phyloP scores from a whole-genome alignment of 2,329 filamentous ascomycete species.

The Microdochium bolleyi region DNA sequence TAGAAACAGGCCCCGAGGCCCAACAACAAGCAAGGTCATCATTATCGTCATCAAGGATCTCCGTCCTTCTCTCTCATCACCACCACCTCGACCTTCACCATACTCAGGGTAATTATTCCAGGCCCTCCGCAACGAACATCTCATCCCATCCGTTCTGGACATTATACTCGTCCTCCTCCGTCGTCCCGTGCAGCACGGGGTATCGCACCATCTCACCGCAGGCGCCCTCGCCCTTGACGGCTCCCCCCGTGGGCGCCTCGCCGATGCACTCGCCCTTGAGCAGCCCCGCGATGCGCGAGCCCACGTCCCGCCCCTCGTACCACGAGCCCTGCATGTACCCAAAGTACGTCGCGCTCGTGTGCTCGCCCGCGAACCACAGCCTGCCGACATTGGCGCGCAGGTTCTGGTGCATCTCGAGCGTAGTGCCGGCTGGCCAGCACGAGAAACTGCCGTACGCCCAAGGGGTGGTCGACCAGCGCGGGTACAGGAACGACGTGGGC shows the following conservation, averaged over 20 bases:
- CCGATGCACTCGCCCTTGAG: constrained; percentile 15
- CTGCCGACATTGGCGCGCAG: constrained; percentile 54
- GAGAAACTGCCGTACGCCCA: constrained; percentile 55
- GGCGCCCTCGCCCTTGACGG: constrained; percentile 11
- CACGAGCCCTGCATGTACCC: constrained; percentile 58
- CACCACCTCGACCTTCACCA: too few species aligned
- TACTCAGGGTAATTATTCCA: too few species aligned
- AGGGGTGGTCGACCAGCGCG: constrained; percentile 35
- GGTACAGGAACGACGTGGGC: constrained; percentile 52
- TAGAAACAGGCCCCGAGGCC: too few species aligned
- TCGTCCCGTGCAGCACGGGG: constrained; percentile 24
- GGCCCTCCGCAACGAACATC: constrained; percentile 7
- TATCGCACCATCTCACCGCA: constrained; percentile 19
- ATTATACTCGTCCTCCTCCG: constrained; percentile 21
- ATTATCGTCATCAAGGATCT: too few species aligned
- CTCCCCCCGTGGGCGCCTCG: constrained; percentile 6
- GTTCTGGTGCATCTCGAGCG: constrained; percentile 59
- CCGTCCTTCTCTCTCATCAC: not conserved
- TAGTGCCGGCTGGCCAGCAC: constrained; percentile 59
- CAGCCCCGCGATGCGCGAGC: constrained; percentile 30
- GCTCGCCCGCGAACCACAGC: constrained; percentile 59
- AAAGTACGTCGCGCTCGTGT: constrained; percentile 54
- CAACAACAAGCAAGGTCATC: too few species aligned
- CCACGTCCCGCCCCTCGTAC: constrained; percentile 45
- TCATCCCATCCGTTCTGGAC: constrained; percentile 26